phyloP scores from a whole-genome alignment of 495 filamentous ascomycete genomes.

The Rhypophila decipiens region DNA sequence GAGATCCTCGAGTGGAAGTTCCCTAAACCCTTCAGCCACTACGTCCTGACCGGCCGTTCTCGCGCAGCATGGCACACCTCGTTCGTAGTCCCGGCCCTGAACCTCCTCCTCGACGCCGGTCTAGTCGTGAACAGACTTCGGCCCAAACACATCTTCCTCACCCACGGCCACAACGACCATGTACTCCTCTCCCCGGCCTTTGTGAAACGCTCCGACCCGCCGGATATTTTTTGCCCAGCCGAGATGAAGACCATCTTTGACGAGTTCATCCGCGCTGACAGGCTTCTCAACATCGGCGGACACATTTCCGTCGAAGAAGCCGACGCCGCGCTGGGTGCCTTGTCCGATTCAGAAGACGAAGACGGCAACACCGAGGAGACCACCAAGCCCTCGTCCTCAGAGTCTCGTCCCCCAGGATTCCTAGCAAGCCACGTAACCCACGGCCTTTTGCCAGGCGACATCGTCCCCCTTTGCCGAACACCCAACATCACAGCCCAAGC shows the following conservation, averaged over 20 bases:
- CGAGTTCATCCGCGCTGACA: constrained; percentile 19
- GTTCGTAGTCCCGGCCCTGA: constrained; percentile 32
- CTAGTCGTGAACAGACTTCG: constrained; percentile 28
- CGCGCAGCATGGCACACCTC: constrained; percentile 39
- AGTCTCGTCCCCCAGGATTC: not conserved
- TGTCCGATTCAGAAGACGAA: not conserved
- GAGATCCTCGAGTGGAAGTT: constrained; percentile 31
- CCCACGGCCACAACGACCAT: constrained; percentile 37
- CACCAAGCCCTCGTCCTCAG: not conserved
- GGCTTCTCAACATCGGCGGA: not conserved
- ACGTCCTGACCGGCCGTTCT: constrained; percentile 29
- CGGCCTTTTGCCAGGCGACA: constrained; percentile 12
- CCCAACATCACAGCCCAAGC: constrained; percentile 22
- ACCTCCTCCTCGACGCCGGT: constrained; percentile 33
- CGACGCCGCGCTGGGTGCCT: not conserved
- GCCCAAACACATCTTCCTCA: constrained; percentile 37
- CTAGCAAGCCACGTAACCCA: constrained; percentile 23
- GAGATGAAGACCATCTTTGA: constrained; percentile 24
- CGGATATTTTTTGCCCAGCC: constrained; percentile 28
- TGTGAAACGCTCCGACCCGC: constrained; percentile 24
- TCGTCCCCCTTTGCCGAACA: constrained; percentile 16
- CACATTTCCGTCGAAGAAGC: constrained; percentile 5
- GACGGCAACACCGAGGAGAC: not conserved
- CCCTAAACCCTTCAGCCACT: constrained; percentile 27
- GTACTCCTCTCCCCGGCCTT: constrained; percentile 26